Evolutionary conservation across 495 filamentous ascomycete genomes (phyloP).

Genomic region (Penicillium mononematosum): DNA sequence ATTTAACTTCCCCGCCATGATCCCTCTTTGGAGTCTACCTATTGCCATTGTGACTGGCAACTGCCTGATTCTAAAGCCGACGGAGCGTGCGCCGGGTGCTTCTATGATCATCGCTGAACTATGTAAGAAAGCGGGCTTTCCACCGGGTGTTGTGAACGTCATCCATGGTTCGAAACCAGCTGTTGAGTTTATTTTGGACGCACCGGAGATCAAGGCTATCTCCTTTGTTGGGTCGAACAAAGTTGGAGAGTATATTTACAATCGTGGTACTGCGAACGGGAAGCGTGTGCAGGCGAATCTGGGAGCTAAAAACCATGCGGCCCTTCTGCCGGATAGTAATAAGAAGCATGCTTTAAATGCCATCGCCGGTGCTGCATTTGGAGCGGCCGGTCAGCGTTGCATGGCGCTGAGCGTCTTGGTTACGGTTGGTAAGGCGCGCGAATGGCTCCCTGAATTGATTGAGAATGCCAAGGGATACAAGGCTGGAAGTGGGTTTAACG

Average conservation of each 20-base stretch:
- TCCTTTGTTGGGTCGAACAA: conserved; percentile 95
- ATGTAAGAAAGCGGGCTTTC: conserved; percentile 87
- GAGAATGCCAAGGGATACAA: conserved; percentile 81
- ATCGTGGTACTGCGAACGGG: conserved; percentile 87
- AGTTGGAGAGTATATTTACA: conserved; percentile 95
- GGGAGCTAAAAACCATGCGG: conserved; percentile 98
- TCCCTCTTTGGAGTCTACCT: conserved; percentile 95
- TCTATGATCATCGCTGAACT: conserved; percentile 97
- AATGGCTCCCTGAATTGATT: conserved; percentile 87
- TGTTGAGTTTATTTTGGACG: conserved; percentile 96
- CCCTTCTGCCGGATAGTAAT: conserved; percentile 92
- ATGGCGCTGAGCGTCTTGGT: conserved; percentile 95
- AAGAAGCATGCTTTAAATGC: conserved; percentile 96
- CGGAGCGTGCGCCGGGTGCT: conserved; percentile 93
- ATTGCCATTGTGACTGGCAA: conserved; percentile 96
- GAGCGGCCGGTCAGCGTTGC: conserved; percentile 93
- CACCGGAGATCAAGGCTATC: conserved; percentile 92
- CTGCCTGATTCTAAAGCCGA: conserved; percentile 91
- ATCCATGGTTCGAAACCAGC: conserved; percentile 87
- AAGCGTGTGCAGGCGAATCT: conserved; percentile 93
- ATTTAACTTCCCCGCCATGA: conserved; percentile 99
- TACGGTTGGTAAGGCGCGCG: conserved; percentile 91
- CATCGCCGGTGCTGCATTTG: conserved; percentile 96
- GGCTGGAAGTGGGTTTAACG: conserved; percentile 87
- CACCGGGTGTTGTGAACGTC: conserved; percentile 89